Base-by-base conservation (phyloP, 805 yeast species). In the Teunomyces barrocoloradensis region DNA sequence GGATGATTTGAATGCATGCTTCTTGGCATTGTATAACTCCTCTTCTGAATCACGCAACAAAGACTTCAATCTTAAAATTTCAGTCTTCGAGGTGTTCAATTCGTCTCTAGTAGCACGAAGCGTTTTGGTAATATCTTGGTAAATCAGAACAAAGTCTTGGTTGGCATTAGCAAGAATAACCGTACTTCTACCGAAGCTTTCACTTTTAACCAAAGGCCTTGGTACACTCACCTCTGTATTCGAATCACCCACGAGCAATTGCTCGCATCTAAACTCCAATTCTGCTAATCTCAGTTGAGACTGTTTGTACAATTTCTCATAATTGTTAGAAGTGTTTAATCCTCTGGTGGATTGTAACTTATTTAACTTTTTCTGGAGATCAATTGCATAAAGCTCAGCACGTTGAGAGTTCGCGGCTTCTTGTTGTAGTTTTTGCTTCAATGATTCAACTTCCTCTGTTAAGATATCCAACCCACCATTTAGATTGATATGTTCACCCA, bases 361-460 rank as follows among this genome's bases (percentile, higher is more conserved):
- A 53, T 73, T 73, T 33, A 71, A 63, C 47, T 69, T 72, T 55
- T 70, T 73, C 45, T 73, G 77, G 11, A 70, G 57, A 9, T 74
- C 75, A 38, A 72, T 65, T 1, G 77, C 75, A 47, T 74, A 75
- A 41, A 65, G 70, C 53, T 79, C 83, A 3, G 83, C 82, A 48
- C 83, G 71, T 43, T 61, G 62, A 5, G 77, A 73, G 21, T 80
- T 78, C 13, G 71, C 69, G 42, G 75, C 76, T 57, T 82, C 86
- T 42, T 74, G 69, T 42, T 80, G 76, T 28, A 82, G 60, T 43
- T 75, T 77, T 13, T 72, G 59, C 53, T 72, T 77, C 53, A 82
- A 62, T 10, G 69, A 64, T 40, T 77, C 78, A 30, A 79, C 66
- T 55, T 82, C 83, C n/a, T 71, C 62, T 25, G 58, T 53, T n/a